Evolutionary conservation across 176 grass and related monocot species (phyloP).

Genomic region (Musa itinerans): DNA sequence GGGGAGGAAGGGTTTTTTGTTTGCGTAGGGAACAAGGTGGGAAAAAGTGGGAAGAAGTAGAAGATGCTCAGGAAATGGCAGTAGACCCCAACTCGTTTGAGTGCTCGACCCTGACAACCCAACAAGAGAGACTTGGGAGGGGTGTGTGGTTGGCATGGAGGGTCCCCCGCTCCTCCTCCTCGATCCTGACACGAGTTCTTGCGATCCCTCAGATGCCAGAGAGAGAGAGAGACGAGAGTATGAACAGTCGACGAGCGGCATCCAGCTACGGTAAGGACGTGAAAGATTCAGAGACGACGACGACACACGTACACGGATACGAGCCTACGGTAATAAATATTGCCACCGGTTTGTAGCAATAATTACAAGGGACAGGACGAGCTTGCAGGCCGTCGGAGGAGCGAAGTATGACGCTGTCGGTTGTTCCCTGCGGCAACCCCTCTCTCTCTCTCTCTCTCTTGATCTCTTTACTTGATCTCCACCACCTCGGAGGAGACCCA

Average conservation of each 20-base stretch:
- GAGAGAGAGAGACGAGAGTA: not conserved
- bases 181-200: not conserved
- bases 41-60: not conserved
- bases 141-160: not conserved
- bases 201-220: not conserved
- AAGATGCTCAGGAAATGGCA: not conserved
- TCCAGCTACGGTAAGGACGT: not conserved
- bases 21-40: not conserved
- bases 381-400: constrained; percentile 23
- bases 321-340: not conserved
- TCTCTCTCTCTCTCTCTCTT: not conserved
- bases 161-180: not conserved
- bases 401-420: constrained; percentile 21
- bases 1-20: not conserved
- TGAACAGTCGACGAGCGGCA: not conserved
- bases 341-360: not conserved
- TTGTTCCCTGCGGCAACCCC: constrained; percentile 1
- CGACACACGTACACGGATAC: not conserved
- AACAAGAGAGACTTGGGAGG: not conserved
- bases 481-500: too few relatives aligned
- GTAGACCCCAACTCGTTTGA: not conserved
- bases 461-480: too few relatives aligned
- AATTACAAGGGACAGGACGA: constrained; percentile 17
- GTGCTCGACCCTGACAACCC: not conserved
- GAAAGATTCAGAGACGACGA: not conserved